Evolutionary conservation across 2,329 filamentous ascomycete genomes (phyloP).

Genomic region (Cladobotryum protrusum): DNA sequence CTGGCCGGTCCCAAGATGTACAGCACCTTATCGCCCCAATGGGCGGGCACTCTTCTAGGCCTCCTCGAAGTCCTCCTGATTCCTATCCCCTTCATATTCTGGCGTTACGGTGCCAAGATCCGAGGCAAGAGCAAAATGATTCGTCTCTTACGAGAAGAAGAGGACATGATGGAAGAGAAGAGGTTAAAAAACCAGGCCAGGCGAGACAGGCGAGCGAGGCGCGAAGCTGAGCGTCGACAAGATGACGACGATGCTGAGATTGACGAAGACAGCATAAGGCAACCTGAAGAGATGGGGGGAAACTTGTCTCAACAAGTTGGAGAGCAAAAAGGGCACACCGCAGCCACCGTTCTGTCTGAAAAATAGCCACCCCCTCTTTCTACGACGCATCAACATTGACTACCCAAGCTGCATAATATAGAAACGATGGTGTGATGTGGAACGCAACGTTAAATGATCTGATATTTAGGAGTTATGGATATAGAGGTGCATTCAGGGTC

Average conservation of each 20-base stretch:
- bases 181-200: slow-evolving; percentile 25
- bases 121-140: slow-evolving; percentile 45
- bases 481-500: too few relatives aligned
- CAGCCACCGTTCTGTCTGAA: too few relatives aligned
- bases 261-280: slow-evolving; percentile 1
- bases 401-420: too few relatives aligned
- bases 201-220: slow-evolving; percentile 12
- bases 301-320: too few relatives aligned
- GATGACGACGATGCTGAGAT: neutral
- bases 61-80: slow-evolving; percentile 67
- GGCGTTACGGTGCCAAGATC: slow-evolving; percentile 52
- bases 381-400: too few relatives aligned
- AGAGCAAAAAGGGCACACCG: too few relatives aligned
- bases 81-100: slow-evolving; percentile 76
- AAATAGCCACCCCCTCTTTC: too few relatives aligned
- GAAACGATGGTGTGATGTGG: too few relatives aligned
- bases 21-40: slow-evolving; percentile 60
- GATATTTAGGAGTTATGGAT: too few relatives aligned
- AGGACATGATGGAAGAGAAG: slow-evolving; percentile 30
- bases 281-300: neutral
- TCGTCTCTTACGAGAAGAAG: slow-evolving; percentile 38
- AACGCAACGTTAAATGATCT: too few relatives aligned
- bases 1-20: slow-evolving; percentile 72
- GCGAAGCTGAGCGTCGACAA: slow-evolving; percentile 10
- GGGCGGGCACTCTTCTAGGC: slow-evolving; percentile 71